Evolutionary conservation across 2,329 filamentous ascomycete species (phyloP), one percentile per base, ranked within the genome.

Genomic region (Dothidotthia symphoricarpi): DNA sequence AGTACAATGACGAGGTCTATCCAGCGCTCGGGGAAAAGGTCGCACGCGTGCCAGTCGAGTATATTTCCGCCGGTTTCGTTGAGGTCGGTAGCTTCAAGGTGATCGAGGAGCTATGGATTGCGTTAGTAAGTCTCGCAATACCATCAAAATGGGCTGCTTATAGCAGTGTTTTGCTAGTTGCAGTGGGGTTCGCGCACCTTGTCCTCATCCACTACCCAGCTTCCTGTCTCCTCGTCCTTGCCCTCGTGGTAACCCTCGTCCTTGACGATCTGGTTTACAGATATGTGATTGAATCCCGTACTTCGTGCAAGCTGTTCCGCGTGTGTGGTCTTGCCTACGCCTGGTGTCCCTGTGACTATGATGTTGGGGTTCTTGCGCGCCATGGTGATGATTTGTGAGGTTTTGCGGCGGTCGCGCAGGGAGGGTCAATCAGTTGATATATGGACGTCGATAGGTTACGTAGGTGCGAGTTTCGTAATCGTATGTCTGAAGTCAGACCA

Each of bases 21-120:
- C 88, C 90, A 94, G 60, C 85, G 85, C 63, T 86, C 83, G 2
- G 93, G 93, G 61, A 97, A 97, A 15, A 97, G 71, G 59, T 97
- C 93, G 71, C 91, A 97, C 2, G 90, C 91, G 69, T 98, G 93
- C 91, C 93, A 98, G 71, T 98, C 93, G 60, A 98, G 86, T 54
- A 98, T 82, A 67, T 82, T 87, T 14, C 93, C 93, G 40, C 91
- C 91, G 14, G 78, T 70, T 47, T 83, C 34, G 41, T 50, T 41
- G 12, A 67, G 78, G 26, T 87, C 77, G 45, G 93, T 84, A 39
- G 86, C 79, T 70, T 97, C 93, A 40, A 98, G 85, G 31, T 86
- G 81, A 64, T 98, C 93, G 15, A 98, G 77, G 22, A 98, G 72
- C 83, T 89, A 55, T 24, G 11, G 16, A 13, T 6, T 16, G 10